Evolutionary conservation across 176 grass and related monocot genomes (phyloP).

Genomic region (Tillandsia leiboldiana): DNA sequence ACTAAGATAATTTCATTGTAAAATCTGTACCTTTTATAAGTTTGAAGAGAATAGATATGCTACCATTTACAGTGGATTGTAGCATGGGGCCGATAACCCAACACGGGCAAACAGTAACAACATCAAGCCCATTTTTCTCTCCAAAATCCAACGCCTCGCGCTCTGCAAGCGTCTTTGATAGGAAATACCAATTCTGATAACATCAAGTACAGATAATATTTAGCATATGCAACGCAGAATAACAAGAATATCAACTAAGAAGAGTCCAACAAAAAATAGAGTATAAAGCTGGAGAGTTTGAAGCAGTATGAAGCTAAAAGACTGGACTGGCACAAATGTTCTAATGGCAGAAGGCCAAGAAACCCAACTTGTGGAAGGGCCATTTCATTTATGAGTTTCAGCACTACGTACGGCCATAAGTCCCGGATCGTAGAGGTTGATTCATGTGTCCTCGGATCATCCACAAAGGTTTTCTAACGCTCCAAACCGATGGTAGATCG

Average conservation of each 20-base stretch:
- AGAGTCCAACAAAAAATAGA: neutral
- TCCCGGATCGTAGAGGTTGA: no score
- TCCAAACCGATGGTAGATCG: no score
- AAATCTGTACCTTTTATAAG: slow-evolving; percentile 23
- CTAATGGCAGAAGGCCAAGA: no score
- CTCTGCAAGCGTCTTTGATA: neutral
- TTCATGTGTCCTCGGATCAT: no score
- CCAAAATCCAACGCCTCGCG: neutral
- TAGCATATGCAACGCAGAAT: neutral
- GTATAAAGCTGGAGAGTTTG: neutral
- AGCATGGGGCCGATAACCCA: slow-evolving; percentile 26
- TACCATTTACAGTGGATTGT: slow-evolving; percentile 23
- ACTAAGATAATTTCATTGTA: neutral
- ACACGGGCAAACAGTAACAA: slow-evolving; percentile 16
- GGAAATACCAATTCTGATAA: neutral
- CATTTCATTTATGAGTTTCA: no score
- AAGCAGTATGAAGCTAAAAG: no score
- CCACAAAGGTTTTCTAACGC: no score
- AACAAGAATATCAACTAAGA: neutral
- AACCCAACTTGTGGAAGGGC: no score
- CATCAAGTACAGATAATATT: neutral
- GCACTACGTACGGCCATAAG: no score
- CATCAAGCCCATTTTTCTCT: slow-evolving; percentile 22
- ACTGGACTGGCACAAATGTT: no score
- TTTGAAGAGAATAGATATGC: slow-evolving; percentile 13